Base-by-base conservation (phyloP, 352 stramenopile genomes). In the Phytophthora palmivora region DNA sequence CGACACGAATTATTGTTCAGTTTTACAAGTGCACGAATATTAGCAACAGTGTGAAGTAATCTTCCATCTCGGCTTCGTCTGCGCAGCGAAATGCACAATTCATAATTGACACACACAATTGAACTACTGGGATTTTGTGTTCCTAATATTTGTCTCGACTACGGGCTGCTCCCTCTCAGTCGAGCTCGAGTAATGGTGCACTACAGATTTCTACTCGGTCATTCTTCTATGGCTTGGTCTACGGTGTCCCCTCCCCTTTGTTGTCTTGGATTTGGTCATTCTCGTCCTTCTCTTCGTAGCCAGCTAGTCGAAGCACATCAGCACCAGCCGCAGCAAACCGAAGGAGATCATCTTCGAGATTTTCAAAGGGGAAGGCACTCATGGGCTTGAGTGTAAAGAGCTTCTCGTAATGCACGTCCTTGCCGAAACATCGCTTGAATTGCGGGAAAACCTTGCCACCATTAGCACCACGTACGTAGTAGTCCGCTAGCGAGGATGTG, bases 361-460 rank as follows among this genome's bases (percentile, higher is more conserved):
- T 74, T 47, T 84, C 79, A 57, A 92, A 92, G 0, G 74, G 58
- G 52, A 88, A 88, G 12, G 78, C 78, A 37, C 63, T 83, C 61
- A 92, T 78, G 12, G 84, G 78, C 33, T 85, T 88, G 9, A 92
- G 62, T 21, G 74, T 82, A 52, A 89, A 91, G 18, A 82, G 61
- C 56, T 87, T 87, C 12, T 88, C 73, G 58, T 88, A 91, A 47
- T 83, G 66, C 24, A 86, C 75, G 49, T 88, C 79, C 58, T 88
- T 88, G 32, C 82, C 82, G 50, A 89, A 91, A 45, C 79, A 91
- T 0, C 79, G 72, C 47, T 82, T 83, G 46, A 89, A 91, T 58
- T 86, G 70, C 21, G 79, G 77, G 50, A 88, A 91, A 0, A 87
- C 70, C 48, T 91, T 88, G 51, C 78, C 79, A 30, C 79, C 81